phyloP scores from a whole-genome alignment of 352 stramenopile species.

The Globisporangium paroecandrum region DNA sequence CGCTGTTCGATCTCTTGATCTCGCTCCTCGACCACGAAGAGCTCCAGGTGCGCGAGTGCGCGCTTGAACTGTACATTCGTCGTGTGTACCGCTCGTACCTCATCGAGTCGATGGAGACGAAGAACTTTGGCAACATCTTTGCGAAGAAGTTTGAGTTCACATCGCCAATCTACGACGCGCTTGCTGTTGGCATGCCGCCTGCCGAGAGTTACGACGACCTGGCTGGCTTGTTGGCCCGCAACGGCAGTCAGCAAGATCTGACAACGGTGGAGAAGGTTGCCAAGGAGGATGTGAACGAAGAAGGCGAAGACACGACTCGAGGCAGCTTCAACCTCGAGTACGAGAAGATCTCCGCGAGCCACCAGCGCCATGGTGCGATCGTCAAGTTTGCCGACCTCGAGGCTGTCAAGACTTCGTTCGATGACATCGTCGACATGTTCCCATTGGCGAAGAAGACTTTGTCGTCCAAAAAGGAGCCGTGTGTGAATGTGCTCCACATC shows the following conservation, averaged over 20 bases:
- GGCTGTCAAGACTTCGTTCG: constrained; percentile 66
- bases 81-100: constrained; percentile 86
- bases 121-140: constrained; percentile 54
- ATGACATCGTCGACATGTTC: constrained; percentile 67
- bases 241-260: constrained; percentile 45
- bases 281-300: constrained; percentile 18
- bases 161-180: constrained; percentile 72
- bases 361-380: constrained; percentile 81
- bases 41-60: constrained; percentile 57
- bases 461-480: constrained; percentile 56
- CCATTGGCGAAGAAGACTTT: constrained; percentile 67
- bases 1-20: constrained; percentile 83
- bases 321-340: constrained; percentile 55
- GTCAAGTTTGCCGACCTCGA: constrained; percentile 86
- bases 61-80: constrained; percentile 80
- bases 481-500: constrained; percentile 84
- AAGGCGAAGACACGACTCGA: constrained; percentile 23
- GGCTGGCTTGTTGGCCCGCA: constrained; percentile 62
- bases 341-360: constrained; percentile 68
- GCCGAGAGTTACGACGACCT: constrained; percentile 85
- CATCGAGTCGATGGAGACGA: constrained; percentile 83
- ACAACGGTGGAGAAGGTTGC: constrained; percentile 21
- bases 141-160: constrained; percentile 87
- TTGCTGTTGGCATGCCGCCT: constrained; percentile 67
- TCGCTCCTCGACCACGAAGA: constrained; percentile 75